A percentile compares a stretch with the other conserved stretches of the same genome.
Conservation (phyloP, 805 yeast genomes). For the Schwanniomyces pseudopolymorphus region DNA sequence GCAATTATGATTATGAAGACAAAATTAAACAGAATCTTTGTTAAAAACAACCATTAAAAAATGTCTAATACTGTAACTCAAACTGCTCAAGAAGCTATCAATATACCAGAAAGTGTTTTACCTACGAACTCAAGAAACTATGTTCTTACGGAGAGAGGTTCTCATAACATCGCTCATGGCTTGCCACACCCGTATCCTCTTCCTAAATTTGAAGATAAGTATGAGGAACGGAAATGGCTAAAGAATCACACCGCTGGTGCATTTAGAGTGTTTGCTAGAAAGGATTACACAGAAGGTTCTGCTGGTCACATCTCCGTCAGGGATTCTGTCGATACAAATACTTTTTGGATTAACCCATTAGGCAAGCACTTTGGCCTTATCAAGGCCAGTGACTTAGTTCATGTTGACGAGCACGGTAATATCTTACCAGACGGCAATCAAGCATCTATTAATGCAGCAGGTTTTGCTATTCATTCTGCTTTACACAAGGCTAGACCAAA, state of each 20-base stretch:
- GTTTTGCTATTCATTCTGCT: slow-evolving; percentile 41
- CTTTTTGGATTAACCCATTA: slow-evolving; percentile 89
- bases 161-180: slow-evolving; percentile 61
- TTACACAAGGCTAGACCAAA: slow-evolving; percentile 39
- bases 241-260: slow-evolving; percentile 82
- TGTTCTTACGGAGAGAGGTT: slow-evolving; percentile 45
- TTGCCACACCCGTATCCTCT: slow-evolving; percentile 48
- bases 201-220: slow-evolving; percentile 51
- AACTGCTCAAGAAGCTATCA: background rate
- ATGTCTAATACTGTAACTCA: background rate
- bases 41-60: background rate
- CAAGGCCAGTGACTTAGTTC: slow-evolving; percentile 40
- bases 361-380: slow-evolving; percentile 65
- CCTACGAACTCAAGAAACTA: slow-evolving; percentile 35
- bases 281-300: slow-evolving; percentile 71
- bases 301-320: slow-evolving; percentile 87
- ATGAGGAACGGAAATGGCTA: slow-evolving; percentile 53
- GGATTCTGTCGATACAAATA: slow-evolving; percentile 76
- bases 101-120: background rate
- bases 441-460: slow-evolving; percentile 40
- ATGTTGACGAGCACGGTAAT: slow-evolving; percentile 35
- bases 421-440: slow-evolving; percentile 41
- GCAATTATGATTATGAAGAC: background rate
- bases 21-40: background rate
- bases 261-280: slow-evolving; percentile 78